Conservation (phyloP, 2,329 filamentous ascomycete genomes). For the Phaeosphaeriaceae sp. region DNA sequence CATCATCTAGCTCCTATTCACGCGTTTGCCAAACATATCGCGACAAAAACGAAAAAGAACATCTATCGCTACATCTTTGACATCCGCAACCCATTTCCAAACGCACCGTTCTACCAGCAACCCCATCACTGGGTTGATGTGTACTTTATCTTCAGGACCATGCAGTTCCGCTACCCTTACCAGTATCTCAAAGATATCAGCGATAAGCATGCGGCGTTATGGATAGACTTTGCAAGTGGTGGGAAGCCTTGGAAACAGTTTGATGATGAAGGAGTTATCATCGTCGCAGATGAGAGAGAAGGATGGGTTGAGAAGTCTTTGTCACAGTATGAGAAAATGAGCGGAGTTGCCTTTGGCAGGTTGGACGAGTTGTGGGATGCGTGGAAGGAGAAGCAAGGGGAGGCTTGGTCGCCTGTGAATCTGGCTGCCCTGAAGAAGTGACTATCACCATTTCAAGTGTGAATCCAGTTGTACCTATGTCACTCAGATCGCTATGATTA, state of each 20-base stretch:
- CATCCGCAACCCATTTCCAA: slow-evolving; percentile 35
- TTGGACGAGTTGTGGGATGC: slow-evolving; percentile 20
- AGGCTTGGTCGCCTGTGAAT: slow-evolving; percentile 14
- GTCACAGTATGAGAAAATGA: slow-evolving; percentile 17
- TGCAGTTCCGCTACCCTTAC: slow-evolving; percentile 24
- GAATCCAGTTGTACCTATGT: not conserved
- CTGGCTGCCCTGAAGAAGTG: slow-evolving; percentile 7
- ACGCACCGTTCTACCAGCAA: slow-evolving; percentile 18
- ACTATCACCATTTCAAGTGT: not conserved
- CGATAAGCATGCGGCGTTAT: slow-evolving; percentile 25
- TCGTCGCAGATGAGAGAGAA: slow-evolving; percentile 30
- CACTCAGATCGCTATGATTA: no score
- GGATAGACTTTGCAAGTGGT: slow-evolving; percentile 30
- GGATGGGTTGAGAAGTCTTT: slow-evolving; percentile 28
- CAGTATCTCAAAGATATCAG: slow-evolving; percentile 26
- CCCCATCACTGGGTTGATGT: slow-evolving; percentile 41
- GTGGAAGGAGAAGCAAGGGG: slow-evolving; percentile 17
- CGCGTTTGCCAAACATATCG: slow-evolving; percentile 13
- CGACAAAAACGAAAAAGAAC: slow-evolving; percentile 16
- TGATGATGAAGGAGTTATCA: slow-evolving; percentile 16
- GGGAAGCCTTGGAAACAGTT: slow-evolving; percentile 26
- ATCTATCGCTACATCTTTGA: slow-evolving; percentile 39
- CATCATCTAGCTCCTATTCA: slow-evolving; percentile 23
- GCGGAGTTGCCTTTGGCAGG: slow-evolving; percentile 15
- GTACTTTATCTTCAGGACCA: slow-evolving; percentile 34